These are phyloP conservation scores for Nemophila menziesii DNA, from an alignment of 257 asterid genomes.

Conservation along the genomic window DNA sequence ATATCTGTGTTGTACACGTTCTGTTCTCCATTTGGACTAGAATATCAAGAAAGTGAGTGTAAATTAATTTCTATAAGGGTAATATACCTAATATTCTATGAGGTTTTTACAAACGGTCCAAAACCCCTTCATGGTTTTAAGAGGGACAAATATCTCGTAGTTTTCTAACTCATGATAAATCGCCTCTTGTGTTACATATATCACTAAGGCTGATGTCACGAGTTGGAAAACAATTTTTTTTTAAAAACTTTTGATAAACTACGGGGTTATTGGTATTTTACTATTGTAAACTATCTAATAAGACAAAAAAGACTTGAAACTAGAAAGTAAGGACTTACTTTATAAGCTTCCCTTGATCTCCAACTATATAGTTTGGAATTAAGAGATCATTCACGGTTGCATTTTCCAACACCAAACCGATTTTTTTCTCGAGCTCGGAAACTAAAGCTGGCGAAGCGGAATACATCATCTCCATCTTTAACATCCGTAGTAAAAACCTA, in stretches of 20 bases:
- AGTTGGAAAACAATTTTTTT: too few species aligned
- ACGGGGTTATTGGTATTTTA: too few species aligned
- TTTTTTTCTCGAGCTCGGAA: slow-evolving; percentile 74
- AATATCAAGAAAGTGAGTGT: slow-evolving; percentile 11
- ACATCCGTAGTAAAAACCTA: slow-evolving; percentile 49
- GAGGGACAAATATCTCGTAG: too few species aligned
- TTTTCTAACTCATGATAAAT: too few species aligned
- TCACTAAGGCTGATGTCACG: too few species aligned
- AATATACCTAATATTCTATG: too few species aligned
- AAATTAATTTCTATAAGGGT: background rate
- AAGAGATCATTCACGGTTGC: slow-evolving; percentile 58
- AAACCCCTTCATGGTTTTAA: too few species aligned
- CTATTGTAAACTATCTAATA: too few species aligned
- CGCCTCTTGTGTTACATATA: too few species aligned
- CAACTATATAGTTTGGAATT: slow-evolving; percentile 40
- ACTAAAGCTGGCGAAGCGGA: slow-evolving; percentile 61
- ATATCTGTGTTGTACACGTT: slow-evolving; percentile 43
- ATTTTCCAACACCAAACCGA: slow-evolving; percentile 49
- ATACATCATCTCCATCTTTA: slow-evolving; percentile 46
- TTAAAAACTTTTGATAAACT: too few species aligned
- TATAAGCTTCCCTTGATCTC: slow-evolving; percentile 35
- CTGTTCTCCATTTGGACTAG: slow-evolving; percentile 41
- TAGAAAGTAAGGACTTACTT: slow-evolving; percentile 34
- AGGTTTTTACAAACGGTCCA: too few species aligned
- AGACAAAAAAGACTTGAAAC: too few species aligned